Percentiles rank a stretch among this genome's conserved stretches.
phyloP scores from a whole-genome alignment of 1,284 basidiomycete genomes.

The Naganishia sp. region DNA sequence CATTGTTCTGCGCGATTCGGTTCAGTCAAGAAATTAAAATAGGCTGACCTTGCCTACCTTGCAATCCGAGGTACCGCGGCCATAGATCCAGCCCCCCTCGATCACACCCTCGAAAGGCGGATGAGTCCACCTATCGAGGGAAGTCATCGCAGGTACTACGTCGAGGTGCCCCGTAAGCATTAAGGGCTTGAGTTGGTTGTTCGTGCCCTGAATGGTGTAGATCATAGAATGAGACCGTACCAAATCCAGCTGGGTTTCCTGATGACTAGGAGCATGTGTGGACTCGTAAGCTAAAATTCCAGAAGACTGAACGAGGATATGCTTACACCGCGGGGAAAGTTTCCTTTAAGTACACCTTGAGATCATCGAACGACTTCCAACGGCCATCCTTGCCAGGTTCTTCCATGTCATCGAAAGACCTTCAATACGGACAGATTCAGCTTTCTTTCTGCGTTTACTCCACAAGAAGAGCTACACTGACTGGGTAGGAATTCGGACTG shows the following conservation, averaged over 20 bases:
- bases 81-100: slow-evolving; percentile 40
- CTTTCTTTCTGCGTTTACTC: neutral
- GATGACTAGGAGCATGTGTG: slow-evolving; percentile 5
- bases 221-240: slow-evolving; percentile 19
- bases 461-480: neutral
- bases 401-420: slow-evolving; percentile 33
- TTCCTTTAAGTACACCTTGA: slow-evolving; percentile 15
- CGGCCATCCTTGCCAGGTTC: slow-evolving; percentile 27
- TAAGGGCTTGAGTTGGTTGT: slow-evolving; percentile 28
- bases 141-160: slow-evolving; percentile 29
- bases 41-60: slow-evolving; percentile 34
- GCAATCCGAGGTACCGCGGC: slow-evolving; percentile 40
- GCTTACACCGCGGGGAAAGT: slow-evolving; percentile 31
- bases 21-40: neutral
- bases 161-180: slow-evolving; percentile 31
- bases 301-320: neutral
- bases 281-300: too few species aligned
- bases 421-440: neutral
- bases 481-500: slow-evolving; percentile 31
- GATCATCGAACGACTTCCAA: slow-evolving; percentile 27
- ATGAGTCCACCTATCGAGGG: slow-evolving; percentile 37
- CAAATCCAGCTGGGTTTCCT: slow-evolving; percentile 8
- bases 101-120: slow-evolving; percentile 37
- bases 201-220: slow-evolving; percentile 23
- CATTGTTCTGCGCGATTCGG: slow-evolving; percentile 14